Conservation (phyloP, 371 early-diverging fungal genomes). For the Mucor sp. region DNA sequence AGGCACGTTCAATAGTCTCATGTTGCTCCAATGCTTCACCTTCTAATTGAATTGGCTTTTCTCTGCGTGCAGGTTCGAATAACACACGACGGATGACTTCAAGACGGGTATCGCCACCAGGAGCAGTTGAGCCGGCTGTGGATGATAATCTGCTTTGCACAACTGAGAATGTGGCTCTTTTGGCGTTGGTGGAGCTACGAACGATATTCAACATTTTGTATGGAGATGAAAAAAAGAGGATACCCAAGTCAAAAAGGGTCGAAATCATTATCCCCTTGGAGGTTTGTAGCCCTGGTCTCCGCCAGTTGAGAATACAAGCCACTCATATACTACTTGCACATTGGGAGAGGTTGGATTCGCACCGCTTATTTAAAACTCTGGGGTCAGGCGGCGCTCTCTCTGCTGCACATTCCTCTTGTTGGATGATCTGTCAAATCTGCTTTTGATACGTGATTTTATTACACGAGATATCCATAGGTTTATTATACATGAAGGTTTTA, state of each 20-base stretch:
- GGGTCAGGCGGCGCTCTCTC: not conserved
- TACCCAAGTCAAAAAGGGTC: constrained; percentile 1
- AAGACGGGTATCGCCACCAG: constrained; percentile 62
- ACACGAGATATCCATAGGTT: not conserved
- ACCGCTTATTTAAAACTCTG: not conserved
- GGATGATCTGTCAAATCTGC: not conserved
- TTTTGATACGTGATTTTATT: not conserved
- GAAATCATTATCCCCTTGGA: constrained; percentile 1
- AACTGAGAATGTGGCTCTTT: constrained; percentile 10
- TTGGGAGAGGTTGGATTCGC: not conserved
- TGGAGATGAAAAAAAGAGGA: not conserved
- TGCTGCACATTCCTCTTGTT: not conserved
- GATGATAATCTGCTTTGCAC: constrained; percentile 11
- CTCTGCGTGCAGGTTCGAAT: constrained; percentile 64
- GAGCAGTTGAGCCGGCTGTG: constrained; percentile 3
- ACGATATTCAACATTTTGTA: constrained; percentile 14
- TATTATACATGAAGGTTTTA: not conserved
- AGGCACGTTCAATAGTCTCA: constrained; percentile 77
- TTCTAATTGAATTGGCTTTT: constrained; percentile 32
- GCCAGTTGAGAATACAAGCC: not conserved
- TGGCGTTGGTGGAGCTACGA: constrained; percentile 8
- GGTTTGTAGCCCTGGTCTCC: constrained; percentile 1
- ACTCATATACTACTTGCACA: not conserved
- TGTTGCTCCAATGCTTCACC: constrained; percentile 64
- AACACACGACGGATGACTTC: constrained; percentile 76